Base-by-base conservation (phyloP, 352 stramenopile genomes). In the Achlya hypogyna region DNA sequence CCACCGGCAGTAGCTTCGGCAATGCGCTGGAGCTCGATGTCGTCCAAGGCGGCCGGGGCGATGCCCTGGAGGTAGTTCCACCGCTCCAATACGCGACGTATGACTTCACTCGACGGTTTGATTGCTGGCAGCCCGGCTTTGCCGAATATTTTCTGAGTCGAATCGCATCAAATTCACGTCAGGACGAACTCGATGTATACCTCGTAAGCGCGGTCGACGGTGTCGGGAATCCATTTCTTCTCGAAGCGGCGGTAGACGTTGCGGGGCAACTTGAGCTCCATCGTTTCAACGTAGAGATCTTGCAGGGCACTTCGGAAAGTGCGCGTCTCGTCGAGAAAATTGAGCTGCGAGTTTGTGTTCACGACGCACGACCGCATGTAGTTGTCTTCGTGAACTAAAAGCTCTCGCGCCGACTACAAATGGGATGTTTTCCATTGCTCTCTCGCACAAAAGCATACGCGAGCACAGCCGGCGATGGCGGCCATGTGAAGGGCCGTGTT, bases 181-280 rank as follows among this genome's bases (percentile, higher is more conserved):
- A 9, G 12, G 38, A 45, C 38, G 6, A 3, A n/a, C 12, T 45
- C 20, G 5, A 22, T 4, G 5, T 18, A 4, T 45, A 65, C 58
- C 32, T 38, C 28, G 31, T 53, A 65, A 1, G 47, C 58, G 16
- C 23, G 28, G 20, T 68, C 60, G 20, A 74, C 66, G 16, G 81
- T 77, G 49, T 92, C 83, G 63, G 76, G 76, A 20, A 84, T 53
- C 81, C 83, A 92, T 8, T 72, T 75, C 51, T 76, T n/a, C 38
- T 88, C 74, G 65, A 88, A 92, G 0, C 78, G 78, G 4, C 79
- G 81, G 4, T 75, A 75, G 53, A 86, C 79, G 23, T 90, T 92
- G 14, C 76, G 72, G 1, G 78, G 78, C 18, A 92, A 59, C 45
- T 87, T 89, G n/a, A 20, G 59, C 47, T 72, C 71, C 80, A 90